phyloP scores from a whole-genome alignment of 306 rosid genomes.

The Cicer bijugum region DNA sequence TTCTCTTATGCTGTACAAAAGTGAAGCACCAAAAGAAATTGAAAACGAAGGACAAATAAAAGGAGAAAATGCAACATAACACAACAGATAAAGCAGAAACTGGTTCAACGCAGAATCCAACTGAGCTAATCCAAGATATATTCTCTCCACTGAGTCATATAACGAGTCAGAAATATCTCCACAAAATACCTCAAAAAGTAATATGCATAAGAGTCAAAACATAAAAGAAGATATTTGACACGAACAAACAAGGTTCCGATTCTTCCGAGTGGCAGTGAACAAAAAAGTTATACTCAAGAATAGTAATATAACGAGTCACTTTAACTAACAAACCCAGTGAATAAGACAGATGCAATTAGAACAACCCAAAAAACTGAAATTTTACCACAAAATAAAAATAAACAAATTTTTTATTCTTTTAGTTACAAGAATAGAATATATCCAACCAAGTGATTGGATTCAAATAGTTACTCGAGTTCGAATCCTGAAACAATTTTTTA shows the following conservation, averaged over 20 bases:
- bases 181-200: conserved; percentile 13
- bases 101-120: conserved; percentile 30
- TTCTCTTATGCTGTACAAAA: background rate
- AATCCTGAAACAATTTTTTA: too few species aligned
- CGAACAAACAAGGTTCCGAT: background rate
- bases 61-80: background rate
- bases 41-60: background rate
- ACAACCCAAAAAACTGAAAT: background rate
- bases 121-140: conserved; percentile 15
- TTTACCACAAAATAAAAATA: background rate
- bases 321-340: background rate
- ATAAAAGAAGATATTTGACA: background rate
- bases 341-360: background rate
- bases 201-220: background rate
- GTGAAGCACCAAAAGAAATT: conserved; percentile 32
- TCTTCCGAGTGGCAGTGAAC: background rate
- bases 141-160: background rate
- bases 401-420: background rate
- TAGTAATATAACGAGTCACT: conserved; percentile 13
- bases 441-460: too few species aligned
- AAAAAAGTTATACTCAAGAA: conserved; percentile 1
- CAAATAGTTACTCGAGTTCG: too few species aligned
- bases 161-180: background rate
- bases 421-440: background rate
- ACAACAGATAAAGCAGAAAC: background rate